phyloP scores from a whole-genome alignment of 1,284 basidiomycete species.

The Sanghuangporus weigelae region DNA sequence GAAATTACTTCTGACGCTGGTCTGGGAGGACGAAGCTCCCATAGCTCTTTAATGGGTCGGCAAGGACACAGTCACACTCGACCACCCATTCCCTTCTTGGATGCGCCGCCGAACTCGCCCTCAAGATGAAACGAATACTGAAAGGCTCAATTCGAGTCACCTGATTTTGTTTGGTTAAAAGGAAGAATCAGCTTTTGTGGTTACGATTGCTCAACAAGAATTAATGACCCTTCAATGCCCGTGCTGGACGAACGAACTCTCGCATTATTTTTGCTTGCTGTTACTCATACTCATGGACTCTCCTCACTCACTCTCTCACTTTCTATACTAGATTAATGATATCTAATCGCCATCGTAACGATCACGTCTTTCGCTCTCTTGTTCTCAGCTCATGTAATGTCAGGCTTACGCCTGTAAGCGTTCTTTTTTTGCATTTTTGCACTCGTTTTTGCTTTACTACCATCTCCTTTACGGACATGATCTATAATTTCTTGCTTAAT shows the following conservation, averaged over 20 bases:
- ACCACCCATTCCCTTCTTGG: not conserved
- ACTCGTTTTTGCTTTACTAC: not conserved
- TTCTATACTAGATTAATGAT: not conserved
- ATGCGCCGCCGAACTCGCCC: not conserved
- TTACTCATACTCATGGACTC: not conserved
- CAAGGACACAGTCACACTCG: not conserved
- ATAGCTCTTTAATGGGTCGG: not conserved
- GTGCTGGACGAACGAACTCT: not conserved
- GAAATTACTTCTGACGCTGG: not conserved
- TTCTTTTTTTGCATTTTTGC: not conserved
- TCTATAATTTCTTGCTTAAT: not conserved
- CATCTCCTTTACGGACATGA: not conserved
- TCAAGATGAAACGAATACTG: not conserved
- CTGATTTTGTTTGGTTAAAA: no score
- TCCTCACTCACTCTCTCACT: not conserved
- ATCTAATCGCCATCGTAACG: not conserved
- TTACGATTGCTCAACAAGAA: not conserved
- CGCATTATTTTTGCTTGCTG: not conserved
- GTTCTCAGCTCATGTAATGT: no score
- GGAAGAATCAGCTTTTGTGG: not conserved
- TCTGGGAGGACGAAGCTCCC: not conserved
- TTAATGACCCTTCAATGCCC: not conserved
- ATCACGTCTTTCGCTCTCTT: not conserved
- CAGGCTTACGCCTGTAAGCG: not conserved
- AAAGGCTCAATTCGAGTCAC: no score